These are phyloP conservation scores for Mrakia frigida DNA, from an alignment of 768 basidiomycete genomes.

Conservation along the genomic window DNA sequence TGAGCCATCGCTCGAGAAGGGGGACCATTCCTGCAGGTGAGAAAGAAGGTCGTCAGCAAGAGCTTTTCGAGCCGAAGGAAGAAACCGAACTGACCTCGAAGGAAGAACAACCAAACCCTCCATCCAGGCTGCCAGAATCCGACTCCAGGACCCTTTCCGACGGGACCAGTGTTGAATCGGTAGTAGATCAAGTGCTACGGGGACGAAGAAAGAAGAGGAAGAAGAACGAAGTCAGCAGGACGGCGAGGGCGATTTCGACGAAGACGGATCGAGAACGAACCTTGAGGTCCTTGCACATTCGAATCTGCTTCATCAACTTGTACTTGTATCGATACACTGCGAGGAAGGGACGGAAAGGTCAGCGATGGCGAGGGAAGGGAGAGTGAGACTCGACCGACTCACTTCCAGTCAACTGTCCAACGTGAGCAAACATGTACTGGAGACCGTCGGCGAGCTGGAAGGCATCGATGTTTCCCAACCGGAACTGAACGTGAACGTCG, in stretches of 20 bases:
- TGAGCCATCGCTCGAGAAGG: conserved; percentile 93
- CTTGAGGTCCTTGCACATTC: conserved; percentile 98
- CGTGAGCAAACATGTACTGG: conserved; percentile 95
- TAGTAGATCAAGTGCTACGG: conserved; percentile 63
- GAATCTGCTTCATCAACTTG: conserved; percentile 99
- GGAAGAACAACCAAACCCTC: conserved; percentile 99
- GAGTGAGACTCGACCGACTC: neutral
- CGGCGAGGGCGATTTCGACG: conserved; percentile 46
- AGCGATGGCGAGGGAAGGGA: neutral
- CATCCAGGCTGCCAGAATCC: conserved; percentile 99
- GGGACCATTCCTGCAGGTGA: conserved; percentile 64
- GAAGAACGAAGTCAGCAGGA: neutral
- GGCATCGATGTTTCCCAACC: conserved; percentile 95
- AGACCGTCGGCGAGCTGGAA: conserved; percentile 98
- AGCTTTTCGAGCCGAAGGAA: neutral
- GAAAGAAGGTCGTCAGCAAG: neutral
- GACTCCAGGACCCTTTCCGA: conserved; percentile 96
- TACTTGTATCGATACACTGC: conserved; percentile 96
- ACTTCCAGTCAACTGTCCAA: conserved; percentile 91
- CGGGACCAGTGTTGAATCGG: conserved; percentile 98
- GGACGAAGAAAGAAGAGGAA: neutral
- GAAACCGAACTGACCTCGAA: conserved; percentile 59
- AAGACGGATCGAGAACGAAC: conserved; percentile 50
- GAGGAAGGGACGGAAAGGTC: neutral
- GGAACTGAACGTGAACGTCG: conserved; percentile 97